Percentiles rank a stretch among this genome's conserved stretches.
Conservation (phyloP, 1,139 yeast species). For the Magnusiomyces clavatus region DNA sequence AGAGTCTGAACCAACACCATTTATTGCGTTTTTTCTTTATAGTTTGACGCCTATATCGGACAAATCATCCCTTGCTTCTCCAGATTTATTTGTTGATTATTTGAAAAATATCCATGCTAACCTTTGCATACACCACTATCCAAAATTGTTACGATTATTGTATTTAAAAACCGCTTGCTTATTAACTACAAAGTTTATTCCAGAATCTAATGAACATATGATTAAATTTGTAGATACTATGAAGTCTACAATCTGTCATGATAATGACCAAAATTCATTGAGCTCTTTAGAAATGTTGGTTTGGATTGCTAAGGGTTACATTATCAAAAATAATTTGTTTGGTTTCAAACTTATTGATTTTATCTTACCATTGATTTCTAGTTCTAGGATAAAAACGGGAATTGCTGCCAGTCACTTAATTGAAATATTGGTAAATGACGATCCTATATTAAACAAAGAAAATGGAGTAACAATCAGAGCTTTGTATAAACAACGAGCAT, state of each 20-base stretch:
- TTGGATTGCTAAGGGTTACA: conserved; percentile 68
- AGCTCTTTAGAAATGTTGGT: conserved; percentile 45
- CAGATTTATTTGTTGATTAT: background rate
- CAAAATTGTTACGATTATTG: no score
- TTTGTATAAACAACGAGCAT: conserved; percentile 73
- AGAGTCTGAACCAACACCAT: conserved; percentile 30
- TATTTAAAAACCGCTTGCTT: no score
- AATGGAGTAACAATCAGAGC: conserved; percentile 53
- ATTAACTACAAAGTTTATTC: no score
- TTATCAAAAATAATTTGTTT: conserved; percentile 47
- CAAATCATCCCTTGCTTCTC: background rate
- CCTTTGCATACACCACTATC: no score
- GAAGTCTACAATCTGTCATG: no score
- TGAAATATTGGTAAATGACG: conserved; percentile 52
- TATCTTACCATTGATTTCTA: conserved; percentile 35
- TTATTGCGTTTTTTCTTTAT: conserved; percentile 39
- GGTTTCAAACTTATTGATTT: conserved; percentile 38
- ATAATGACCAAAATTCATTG: background rate
- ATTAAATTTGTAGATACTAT: no score
- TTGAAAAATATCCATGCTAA: no score
- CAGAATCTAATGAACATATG: no score
- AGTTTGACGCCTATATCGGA: conserved; percentile 20
- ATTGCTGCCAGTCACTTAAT: conserved; percentile 45
- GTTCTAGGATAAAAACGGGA: conserved; percentile 27
- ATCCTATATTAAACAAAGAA: conserved; percentile 50